These are phyloP conservation scores for Arctium minus DNA, from an alignment of 129 eudicot species.

Conservation along the genomic window DNA sequence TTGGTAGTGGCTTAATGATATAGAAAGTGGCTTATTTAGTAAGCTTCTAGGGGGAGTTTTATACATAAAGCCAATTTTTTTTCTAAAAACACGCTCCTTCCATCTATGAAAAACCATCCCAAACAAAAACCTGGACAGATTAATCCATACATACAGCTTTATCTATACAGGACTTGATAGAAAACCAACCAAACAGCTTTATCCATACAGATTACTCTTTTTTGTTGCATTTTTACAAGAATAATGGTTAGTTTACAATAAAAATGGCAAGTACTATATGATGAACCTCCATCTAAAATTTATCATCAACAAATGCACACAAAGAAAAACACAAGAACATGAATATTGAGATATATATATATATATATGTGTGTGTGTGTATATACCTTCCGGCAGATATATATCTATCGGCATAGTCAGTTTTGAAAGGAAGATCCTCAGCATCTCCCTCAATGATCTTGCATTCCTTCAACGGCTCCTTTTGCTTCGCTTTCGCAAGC, in stretches of 20 bases:
- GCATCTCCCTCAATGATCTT: conserved; percentile 48
- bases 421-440: conserved; percentile 47
- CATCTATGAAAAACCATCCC: too few species aligned
- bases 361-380: not conserved
- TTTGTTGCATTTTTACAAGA: not conserved
- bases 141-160: too few species aligned
- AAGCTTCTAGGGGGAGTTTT: too few species aligned
- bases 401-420: conserved; percentile 46
- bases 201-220: too few species aligned
- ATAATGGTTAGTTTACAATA: not conserved
- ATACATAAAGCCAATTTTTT: too few species aligned
- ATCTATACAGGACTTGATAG: too few species aligned
- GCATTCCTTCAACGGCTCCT: conserved; percentile 46
- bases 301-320: not conserved
- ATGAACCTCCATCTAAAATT: not conserved
- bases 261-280: not conserved
- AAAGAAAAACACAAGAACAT: not conserved
- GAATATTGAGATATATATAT: not conserved
- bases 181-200: too few species aligned
- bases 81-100: too few species aligned
- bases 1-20: too few species aligned
- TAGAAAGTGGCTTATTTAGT: too few species aligned
- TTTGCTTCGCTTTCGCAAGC: conserved; percentile 44
- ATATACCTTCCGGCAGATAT: conserved; percentile 51
- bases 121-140: too few species aligned